phyloP scores from a whole-genome alignment of 805 yeast genomes.

The Isabelozyma gotoi region DNA sequence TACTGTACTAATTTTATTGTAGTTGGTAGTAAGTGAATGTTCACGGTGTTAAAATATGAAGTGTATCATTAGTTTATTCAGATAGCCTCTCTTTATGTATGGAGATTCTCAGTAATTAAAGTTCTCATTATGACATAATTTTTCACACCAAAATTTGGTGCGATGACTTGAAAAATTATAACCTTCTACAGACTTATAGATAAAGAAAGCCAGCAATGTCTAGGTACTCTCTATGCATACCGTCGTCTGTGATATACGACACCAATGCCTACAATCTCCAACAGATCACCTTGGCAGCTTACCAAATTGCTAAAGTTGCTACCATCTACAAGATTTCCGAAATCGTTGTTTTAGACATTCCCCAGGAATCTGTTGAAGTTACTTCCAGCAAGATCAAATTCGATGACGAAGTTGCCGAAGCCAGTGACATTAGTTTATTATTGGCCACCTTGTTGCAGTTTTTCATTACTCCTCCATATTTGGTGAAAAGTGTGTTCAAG shows the following conservation, averaged over 20 bases:
- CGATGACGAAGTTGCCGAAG: slow-evolving; percentile 27
- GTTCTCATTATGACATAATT: too few relatives aligned
- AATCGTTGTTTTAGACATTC: slow-evolving; percentile 65
- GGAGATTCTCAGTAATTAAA: too few relatives aligned
- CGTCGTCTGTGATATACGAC: slow-evolving; percentile 58
- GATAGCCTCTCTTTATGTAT: too few relatives aligned
- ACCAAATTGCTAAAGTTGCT: slow-evolving; percentile 78
- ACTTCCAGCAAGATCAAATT: slow-evolving; percentile 29
- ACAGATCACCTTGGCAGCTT: slow-evolving; percentile 70
- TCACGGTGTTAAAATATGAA: too few relatives aligned
- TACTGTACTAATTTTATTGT: background rate
- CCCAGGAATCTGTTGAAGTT: slow-evolving; percentile 18
- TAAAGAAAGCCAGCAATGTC: too few relatives aligned
- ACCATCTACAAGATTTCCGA: slow-evolving; percentile 71
- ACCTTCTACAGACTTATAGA: too few relatives aligned
- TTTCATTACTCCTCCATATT: slow-evolving; percentile 82
- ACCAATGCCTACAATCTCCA: slow-evolving; percentile 63
- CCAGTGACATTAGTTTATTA: slow-evolving; percentile 36
- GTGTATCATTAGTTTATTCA: too few relatives aligned
- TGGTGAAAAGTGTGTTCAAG: slow-evolving; percentile 61
- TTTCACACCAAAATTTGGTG: background rate
- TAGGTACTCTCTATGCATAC: slow-evolving; percentile 66
- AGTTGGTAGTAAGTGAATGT: too few relatives aligned
- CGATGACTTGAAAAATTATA: background rate
- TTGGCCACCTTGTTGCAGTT: slow-evolving; percentile 71